phyloP scores from a whole-genome alignment of 75 land plant genomes.

The Sequoiadendron giganteum region DNA sequence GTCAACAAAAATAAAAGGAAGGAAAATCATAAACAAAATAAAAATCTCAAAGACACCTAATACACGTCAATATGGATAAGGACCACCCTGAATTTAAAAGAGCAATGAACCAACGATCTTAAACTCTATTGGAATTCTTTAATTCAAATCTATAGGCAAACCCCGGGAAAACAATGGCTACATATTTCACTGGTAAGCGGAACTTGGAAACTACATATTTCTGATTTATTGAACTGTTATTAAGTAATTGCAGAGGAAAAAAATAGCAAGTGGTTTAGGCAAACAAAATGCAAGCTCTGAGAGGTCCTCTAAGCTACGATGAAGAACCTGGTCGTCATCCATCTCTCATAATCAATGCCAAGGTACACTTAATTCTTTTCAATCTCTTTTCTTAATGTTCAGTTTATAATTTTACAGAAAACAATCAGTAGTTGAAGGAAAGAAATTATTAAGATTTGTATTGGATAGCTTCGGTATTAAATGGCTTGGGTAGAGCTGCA shows the following conservation, averaged over 20 bases:
- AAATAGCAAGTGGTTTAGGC: not conserved
- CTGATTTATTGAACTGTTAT: not conserved
- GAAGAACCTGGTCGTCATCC: constrained; percentile 81
- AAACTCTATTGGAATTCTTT: too few species aligned
- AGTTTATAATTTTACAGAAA: not conserved
- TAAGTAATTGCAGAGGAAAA: not conserved
- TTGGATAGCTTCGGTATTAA: not conserved
- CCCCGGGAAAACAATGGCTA: too few species aligned
- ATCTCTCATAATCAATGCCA: constrained; percentile 63
- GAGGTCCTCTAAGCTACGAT: constrained; percentile 61
- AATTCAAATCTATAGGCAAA: too few species aligned
- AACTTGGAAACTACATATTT: too few species aligned
- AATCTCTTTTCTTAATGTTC: not conserved
- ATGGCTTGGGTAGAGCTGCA: not conserved
- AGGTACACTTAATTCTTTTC: constrained; percentile 31
- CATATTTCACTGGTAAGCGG: too few species aligned
- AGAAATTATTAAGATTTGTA: not conserved
- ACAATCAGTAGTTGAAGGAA: not conserved
- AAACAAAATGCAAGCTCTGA: constrained; percentile 48
- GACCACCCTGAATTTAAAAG: too few species aligned
- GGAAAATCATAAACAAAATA: too few species aligned
- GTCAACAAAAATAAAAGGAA: too few species aligned
- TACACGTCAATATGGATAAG: too few species aligned
- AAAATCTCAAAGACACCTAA: too few species aligned
- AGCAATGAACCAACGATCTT: too few species aligned